Base-by-base conservation (phyloP, 2,329 filamentous ascomycete genomes). In the Fusarium siculi region DNA sequence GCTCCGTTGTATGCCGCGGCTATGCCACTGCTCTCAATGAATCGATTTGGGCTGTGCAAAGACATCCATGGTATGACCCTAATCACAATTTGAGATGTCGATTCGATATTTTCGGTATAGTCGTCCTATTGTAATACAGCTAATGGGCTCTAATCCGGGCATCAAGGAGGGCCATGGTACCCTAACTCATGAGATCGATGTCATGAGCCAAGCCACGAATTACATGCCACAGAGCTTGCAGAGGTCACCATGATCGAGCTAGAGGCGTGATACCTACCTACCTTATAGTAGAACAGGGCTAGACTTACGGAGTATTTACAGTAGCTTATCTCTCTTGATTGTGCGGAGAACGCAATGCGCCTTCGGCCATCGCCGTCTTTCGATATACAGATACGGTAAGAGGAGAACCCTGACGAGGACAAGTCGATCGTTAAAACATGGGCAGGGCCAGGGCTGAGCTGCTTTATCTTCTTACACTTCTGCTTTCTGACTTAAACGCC, bases 291-390 rank as follows among this genome's bases (percentile, higher is more conserved):
- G 64, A 69, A 63, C 46, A 66, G 53, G 39, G 72, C 67, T 68
- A 75, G 64, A 57, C 47, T 53, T 34, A 36, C 32, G 32, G 32
- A 32, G 32, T 32, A 32, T 23, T 42, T 63, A 18, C 36, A 54
- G 23, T 42, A 69, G 76, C 76, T 78, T 77, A 77, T 78, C 75
- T 77, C 62, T 68, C 57, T 70, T 65, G 60, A 72, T 68, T 63
- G 65, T 74, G 75, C 73, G 75, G 74, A 75, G 66, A 65, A 58
- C 49, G 49, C 46, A 65, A 55, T 53, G 49, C 62, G 60, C 53
- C 61, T 61, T 54, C 63, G 71, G 66, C 43, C 68, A 63, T 63
- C 54, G 65, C 73, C 69, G 58, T 64, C 68, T 68, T 65, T 73
- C 68, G 68, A 68, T 61, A 69, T 65, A 69, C 52, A 70, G 66